Base-by-base conservation (phyloP, 306 rosid species). In the Canavalia gladiata region DNA sequence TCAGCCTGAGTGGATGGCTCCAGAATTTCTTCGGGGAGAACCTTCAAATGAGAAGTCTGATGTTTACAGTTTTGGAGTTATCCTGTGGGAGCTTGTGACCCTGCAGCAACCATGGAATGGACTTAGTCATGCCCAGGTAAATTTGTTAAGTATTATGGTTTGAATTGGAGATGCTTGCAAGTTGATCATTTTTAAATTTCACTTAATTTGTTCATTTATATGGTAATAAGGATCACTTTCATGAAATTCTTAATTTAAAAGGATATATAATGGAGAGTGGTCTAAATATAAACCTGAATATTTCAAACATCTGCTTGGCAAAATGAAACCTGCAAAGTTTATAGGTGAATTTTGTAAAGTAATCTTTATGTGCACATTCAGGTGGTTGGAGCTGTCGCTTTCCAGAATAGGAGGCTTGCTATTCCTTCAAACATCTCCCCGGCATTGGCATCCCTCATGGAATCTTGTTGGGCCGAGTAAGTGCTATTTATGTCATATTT, bases 1-100 rank as follows among this genome's bases (percentile, higher is more conserved):
- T 84, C 92, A 95, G 98, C 97, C 98, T 0, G 98, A 95, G 89
- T 95, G 98, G 98, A 95, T 95, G 98, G 98, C 98, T 82, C 98
- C 98, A 6, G 98, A 95, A 77, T 92, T 95, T 88, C 98, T 95
- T 69, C 98, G 97, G 0, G 98, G 97, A 67, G 98, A 95, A 77
- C 98, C 97, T 57, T 89, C 98, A 49, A 91, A 92, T 71, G 98
- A 95, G 87, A 94, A 94, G 89, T 89, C 97, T 30, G 98, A 94
- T 72, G 98, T 94, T 54, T 95, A 89, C 89, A 95, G 98, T 77
- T 95, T 89, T 34, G 98, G 98, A 31, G 97, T 95, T 30, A 90
- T 95, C 88, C 86, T 95, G 51, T 95, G 98, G 98, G 98, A 95
- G 86, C 92, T 95, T 2, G 92, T 83, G 51, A 92, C 97, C 84